phyloP scores from a whole-genome alignment of 1,139 yeast species.

The Blastobotrys elegans region DNA sequence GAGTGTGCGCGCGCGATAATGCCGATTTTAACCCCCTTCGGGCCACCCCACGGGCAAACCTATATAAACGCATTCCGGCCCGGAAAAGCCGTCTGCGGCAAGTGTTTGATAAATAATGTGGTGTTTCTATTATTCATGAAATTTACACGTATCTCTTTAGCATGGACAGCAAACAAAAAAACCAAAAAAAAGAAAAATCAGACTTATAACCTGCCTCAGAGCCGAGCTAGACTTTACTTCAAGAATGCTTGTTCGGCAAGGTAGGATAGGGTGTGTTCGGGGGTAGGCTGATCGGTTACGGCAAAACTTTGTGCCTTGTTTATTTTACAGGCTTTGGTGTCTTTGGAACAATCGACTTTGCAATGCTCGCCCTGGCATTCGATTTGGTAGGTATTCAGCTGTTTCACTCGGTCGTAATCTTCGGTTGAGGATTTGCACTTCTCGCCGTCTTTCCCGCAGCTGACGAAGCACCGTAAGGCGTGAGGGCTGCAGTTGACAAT shows the following conservation, averaged over 20 bases:
- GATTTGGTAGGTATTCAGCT: not conserved
- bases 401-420: not conserved
- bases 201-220: no score
- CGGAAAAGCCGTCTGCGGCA: no score
- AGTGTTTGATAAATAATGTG: no score
- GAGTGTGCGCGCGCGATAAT: no score
- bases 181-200: no score
- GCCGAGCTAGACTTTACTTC: no score
- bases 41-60: no score
- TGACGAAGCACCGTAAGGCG: not conserved
- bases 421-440: not conserved
- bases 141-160: no score
- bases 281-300: not conserved
- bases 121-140: no score
- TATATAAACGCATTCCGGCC: no score
- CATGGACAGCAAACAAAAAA: no score
- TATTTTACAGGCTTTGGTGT: not conserved
- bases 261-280: not conserved
- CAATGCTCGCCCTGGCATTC: not conserved
- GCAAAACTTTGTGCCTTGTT: not conserved
- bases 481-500: constrained; percentile 1
- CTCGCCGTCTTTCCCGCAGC: not conserved
- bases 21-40: no score
- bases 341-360: not conserved
- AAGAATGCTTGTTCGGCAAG: not conserved